phyloP scores from a whole-genome alignment of 768 basidiomycete species.

The Rhizopogon rudus region DNA sequence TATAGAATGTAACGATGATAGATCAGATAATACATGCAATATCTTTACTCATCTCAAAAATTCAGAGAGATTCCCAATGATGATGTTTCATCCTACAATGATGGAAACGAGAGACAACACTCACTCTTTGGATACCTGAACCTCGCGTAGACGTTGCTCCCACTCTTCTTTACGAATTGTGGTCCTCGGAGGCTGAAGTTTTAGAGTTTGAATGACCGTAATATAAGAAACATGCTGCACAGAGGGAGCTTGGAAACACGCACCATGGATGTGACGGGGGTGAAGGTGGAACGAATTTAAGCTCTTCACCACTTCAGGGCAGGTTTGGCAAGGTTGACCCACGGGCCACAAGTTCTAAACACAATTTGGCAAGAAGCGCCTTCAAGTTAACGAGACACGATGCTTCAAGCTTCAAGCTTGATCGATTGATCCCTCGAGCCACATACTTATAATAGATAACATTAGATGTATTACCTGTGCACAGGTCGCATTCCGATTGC shows the following conservation, averaged over 20 bases:
- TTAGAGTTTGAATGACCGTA: neutral
- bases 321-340: slow-evolving; percentile 14
- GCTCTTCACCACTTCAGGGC: slow-evolving; percentile 32
- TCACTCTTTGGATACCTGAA: slow-evolving; percentile 86
- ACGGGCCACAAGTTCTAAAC: neutral
- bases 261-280: slow-evolving; percentile 26
- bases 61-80: slow-evolving; percentile 99
- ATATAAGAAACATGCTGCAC: neutral
- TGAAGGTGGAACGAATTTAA: slow-evolving; percentile 26
- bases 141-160: slow-evolving; percentile 78
- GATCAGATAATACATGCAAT: slow-evolving; percentile 91
- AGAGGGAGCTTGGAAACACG: slow-evolving; percentile 10
- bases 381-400: too few relatives aligned
- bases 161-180: slow-evolving; percentile 78
- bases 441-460: too few relatives aligned
- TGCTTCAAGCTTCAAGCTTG: too few relatives aligned
- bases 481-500: too few relatives aligned
- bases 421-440: too few relatives aligned
- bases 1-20: slow-evolving; percentile 21
- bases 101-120: slow-evolving; percentile 31
- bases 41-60: slow-evolving; percentile 59
- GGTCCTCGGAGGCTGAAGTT: slow-evolving; percentile 43
- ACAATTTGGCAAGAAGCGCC: slow-evolving; percentile 3
- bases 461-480: too few relatives aligned
- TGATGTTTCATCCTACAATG: slow-evolving; percentile 54